These are phyloP conservation scores for Postia placenta DNA, from an alignment of 768 basidiomycete species.

Conservation along the genomic window DNA sequence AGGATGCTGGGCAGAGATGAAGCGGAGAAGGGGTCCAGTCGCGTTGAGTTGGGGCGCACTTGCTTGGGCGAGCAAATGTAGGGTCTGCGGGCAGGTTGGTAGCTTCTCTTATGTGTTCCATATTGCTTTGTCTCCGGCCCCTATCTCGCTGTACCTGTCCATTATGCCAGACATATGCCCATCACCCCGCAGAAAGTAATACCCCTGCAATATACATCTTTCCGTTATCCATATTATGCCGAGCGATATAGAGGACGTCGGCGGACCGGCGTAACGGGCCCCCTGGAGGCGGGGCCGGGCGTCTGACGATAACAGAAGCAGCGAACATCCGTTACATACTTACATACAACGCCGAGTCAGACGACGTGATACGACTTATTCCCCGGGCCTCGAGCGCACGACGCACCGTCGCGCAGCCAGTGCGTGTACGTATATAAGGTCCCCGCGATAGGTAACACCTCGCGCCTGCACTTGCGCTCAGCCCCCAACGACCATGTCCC, in stretches of 20 bases:
- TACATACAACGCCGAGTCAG: background rate
- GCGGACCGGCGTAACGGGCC: background rate
- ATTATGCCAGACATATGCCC: background rate
- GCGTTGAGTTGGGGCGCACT: no score
- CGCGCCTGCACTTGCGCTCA: no score
- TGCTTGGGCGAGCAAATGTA: no score
- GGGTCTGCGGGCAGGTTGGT: no score
- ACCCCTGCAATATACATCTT: background rate
- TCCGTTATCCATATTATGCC: background rate
- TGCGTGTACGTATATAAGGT: conserved; percentile 6
- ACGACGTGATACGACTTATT: no score
- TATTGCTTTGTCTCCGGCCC: background rate
- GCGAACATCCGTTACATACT: background rate
- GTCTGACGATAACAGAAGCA: background rate
- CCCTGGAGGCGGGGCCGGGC: background rate
- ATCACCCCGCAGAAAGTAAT: background rate
- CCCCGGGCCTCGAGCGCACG: background rate
- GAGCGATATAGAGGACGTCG: background rate
- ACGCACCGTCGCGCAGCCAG: conserved; percentile 1
- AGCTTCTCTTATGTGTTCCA: no score
- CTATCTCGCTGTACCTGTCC: background rate
- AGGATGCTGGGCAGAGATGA: no score
- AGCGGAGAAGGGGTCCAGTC: no score
- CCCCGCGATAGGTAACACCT: background rate
- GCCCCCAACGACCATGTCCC: conserved; percentile 7